Evolutionary conservation across 2,329 filamentous ascomycete genomes (phyloP).

Genomic region (Hypoxylon sp.): DNA sequence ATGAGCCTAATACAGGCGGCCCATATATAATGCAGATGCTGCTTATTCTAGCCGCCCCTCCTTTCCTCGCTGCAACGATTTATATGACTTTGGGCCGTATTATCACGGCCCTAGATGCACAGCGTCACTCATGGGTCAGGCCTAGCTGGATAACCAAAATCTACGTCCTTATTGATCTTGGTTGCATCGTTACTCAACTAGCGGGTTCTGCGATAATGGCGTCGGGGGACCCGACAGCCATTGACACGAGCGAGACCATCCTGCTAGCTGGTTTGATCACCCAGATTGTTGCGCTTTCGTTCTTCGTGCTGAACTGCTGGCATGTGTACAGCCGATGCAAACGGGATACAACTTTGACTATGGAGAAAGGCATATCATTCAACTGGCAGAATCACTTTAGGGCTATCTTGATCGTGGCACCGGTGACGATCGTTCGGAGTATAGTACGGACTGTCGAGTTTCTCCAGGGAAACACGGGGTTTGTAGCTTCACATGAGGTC

Average conservation of each 20-base stretch:
- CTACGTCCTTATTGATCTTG: constrained; percentile 63
- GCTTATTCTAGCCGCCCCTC: constrained; percentile 45
- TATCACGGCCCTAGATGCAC: constrained; percentile 48
- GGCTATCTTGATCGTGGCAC: constrained; percentile 54
- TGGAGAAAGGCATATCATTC: constrained; percentile 8
- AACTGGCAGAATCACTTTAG: constrained; percentile 47
- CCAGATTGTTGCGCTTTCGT: constrained; percentile 65
- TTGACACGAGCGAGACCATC: constrained; percentile 59
- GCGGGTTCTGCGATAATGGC: constrained; percentile 56
- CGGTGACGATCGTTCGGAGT: constrained; percentile 62
- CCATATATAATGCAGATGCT: constrained; percentile 48
- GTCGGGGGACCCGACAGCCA: constrained; percentile 48
- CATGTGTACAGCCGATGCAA: constrained; percentile 58
- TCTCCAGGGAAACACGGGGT: constrained; percentile 59
- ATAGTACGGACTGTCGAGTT: constrained; percentile 66
- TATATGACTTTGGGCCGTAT: constrained; percentile 59
- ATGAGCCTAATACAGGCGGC: constrained; percentile 26
- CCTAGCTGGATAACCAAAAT: constrained; percentile 60
- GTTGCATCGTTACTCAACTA: constrained; percentile 61
- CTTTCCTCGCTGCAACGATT: constrained; percentile 55
- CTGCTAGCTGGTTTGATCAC: constrained; percentile 65
- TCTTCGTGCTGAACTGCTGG: constrained; percentile 63
- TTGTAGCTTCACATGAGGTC: constrained; percentile 59
- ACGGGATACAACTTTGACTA: constrained; percentile 10
- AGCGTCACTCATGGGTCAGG: constrained; percentile 29